Evolutionary conservation across 2,329 filamentous ascomycete species (phyloP), one percentile per base, ranked within the genome.

Genomic region (Trematosphaeria pertusa): DNA sequence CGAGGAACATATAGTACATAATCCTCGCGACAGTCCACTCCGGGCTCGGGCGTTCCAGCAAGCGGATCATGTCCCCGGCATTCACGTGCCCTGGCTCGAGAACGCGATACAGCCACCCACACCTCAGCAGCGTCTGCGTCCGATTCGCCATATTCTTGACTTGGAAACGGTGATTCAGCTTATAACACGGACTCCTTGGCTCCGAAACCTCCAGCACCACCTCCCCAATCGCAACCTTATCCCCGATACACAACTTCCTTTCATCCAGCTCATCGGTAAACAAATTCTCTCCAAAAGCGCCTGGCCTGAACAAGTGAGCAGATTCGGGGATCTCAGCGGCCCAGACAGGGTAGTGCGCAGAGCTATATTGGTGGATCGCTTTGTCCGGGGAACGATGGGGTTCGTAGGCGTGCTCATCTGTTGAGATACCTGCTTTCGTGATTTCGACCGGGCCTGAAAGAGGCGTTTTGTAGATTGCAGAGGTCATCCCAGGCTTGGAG

Each of bases 101-200:
- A 1, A 88, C 80, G 2, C 84, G 79, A 54, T 87, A 87, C 61
- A 87, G 82, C 85, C 84, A 88, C 0, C 85, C 85, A 0, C 84
- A 87, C 1, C 84, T 78, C 46, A 81, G 81, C 2, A 73, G 73
- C 50, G 78, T 75, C 68, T 81, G 85, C 0, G 82, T 81, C 15
- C 76, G 73, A 0, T 79, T 79, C 3, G 84, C 81, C 66, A 87
- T 86, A 50, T 84, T 80, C 57, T 82, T 82, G 8, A 86, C 71
- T 24, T 80, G 76, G 64, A 88, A 88, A 1, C 85, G 82, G 57
- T 87, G 84, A 61, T 87, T 88, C 7, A 88, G 76, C 62, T 87
- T 88, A 72, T 81, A 87, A 70, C 85, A 87, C 8, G 85, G 85
- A 54, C 84, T 80, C 12, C 85, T 77, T 0, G 85, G 85, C 18